phyloP scores from a whole-genome alignment of 2,329 filamentous ascomycete genomes.

The Alternaria metachromatica region DNA sequence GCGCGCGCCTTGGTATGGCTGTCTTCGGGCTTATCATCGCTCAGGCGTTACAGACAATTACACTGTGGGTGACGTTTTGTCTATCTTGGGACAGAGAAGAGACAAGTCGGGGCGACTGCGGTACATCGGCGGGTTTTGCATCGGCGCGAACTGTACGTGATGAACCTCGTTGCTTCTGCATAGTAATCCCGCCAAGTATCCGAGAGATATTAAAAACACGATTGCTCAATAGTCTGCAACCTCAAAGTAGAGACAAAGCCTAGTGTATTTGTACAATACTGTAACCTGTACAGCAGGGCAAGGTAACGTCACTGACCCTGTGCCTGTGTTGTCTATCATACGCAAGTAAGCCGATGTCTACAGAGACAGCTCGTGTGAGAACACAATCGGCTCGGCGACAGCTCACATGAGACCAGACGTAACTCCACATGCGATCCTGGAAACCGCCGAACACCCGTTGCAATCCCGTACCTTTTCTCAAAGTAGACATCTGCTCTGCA shows the following conservation, averaged over 20 bases:
- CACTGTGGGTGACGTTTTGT: background rate
- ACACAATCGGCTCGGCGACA: no score
- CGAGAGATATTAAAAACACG: background rate
- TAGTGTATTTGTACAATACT: background rate
- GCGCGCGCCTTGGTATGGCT: background rate
- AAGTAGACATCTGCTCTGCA: no score
- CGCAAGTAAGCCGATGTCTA: background rate
- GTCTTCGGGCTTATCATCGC: background rate
- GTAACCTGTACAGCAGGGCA: background rate
- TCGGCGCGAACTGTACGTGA: background rate
- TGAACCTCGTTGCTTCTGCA: background rate
- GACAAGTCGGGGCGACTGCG: background rate
- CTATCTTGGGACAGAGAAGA: background rate
- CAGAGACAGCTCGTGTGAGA: background rate
- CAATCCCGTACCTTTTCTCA: no score
- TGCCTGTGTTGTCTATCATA: no score
- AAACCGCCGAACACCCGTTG: background rate
- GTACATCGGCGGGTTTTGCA: background rate
- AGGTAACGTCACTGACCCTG: fast-evolving
- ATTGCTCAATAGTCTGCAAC: background rate
- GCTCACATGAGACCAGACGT: background rate
- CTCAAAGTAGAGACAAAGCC: background rate
- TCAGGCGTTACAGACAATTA: background rate
- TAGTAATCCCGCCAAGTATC: background rate
- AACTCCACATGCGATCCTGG: fast-evolving